phyloP scores from a whole-genome alignment of 2,329 filamentous ascomycete genomes.

The Epichloe sibirici region DNA sequence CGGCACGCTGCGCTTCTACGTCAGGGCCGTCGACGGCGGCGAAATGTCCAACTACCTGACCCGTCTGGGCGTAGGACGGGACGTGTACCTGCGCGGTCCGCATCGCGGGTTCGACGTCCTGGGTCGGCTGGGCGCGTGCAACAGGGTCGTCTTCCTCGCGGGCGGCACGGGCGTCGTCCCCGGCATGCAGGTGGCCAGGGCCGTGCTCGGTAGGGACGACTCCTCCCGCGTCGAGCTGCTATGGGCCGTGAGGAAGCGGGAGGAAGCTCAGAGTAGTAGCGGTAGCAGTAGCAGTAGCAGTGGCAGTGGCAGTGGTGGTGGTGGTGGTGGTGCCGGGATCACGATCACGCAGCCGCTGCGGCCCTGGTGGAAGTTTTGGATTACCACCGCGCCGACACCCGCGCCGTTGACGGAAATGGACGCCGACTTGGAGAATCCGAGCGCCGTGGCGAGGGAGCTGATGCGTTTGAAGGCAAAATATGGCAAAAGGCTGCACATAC shows the following conservation, averaged over 20 bases:
- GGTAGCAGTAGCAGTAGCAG: neutral
- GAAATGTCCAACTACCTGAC: constrained; percentile 80
- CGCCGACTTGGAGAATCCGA: constrained; percentile 16
- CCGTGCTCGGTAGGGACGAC: constrained; percentile 34
- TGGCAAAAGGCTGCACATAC: constrained; percentile 46
- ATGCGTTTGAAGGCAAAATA: constrained; percentile 46
- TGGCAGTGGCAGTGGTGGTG: neutral
- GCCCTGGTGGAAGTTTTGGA: constrained; percentile 15
- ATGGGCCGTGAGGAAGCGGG: constrained; percentile 61
- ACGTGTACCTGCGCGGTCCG: constrained; percentile 69
- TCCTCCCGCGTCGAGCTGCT: constrained; percentile 50
- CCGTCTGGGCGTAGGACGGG: constrained; percentile 45
- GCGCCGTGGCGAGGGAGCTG: constrained; percentile 49
- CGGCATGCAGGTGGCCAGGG: constrained; percentile 66
- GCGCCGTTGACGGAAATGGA: constrained; percentile 12
- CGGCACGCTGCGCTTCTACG: constrained; percentile 54
- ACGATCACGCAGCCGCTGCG: neutral
- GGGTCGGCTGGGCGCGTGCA: constrained; percentile 17
- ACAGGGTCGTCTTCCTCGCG: constrained; percentile 66
- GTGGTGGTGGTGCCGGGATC: too few species aligned
- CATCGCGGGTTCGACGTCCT: constrained; percentile 51
- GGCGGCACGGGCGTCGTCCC: constrained; percentile 89
- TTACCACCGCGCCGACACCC: constrained; percentile 4
- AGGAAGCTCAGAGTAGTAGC: constrained; percentile 30
- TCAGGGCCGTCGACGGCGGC: constrained; percentile 65